Evolutionary conservation across 2,329 filamentous ascomycete species (phyloP), one percentile per base, ranked within the genome.

Genomic region (Grosmannia penicillata): DNA sequence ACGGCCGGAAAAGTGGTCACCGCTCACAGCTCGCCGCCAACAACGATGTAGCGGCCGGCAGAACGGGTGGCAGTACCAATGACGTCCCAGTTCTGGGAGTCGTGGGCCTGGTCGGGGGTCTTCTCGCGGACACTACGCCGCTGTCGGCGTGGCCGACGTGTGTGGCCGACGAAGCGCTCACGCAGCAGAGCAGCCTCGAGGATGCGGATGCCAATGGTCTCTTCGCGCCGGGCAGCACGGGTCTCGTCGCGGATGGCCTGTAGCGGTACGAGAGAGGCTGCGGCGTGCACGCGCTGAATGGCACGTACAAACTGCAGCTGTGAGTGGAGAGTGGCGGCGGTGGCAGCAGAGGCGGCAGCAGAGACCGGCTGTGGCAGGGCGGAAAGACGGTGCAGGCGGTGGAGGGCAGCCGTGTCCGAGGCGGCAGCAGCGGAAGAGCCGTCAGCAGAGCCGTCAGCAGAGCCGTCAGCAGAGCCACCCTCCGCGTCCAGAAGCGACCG

Each of bases 241-340:
- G 82, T 82, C 61, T 91, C 87, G 54, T 96, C 89, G 38, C 84
- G 75, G 41, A 96, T 79, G 32, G 79, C 78, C 36, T 73, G 68
- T 31, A 98, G 60, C 0, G 91, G 87, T 40, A n/a, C n/a, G n/a
- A 75, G 67, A 0, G 95, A 65, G 4, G 70, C 75, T 0, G 66
- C 59, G 1, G 84, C 87, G 55, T 93, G 72, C 35, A 94, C 78
- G 32, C 68, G 63, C 52, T 93, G 87, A 17, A 96, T 77, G 45
- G 85, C 75, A 44, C 74, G 77, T n/a, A 96, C 86, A 53, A 98
- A 98, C 51, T 82, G 79, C 0, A 98, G 71, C 54, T 98, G 91
- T 24, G 81, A 75, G 37, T 78, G 70, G 2, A 98, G 68, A 1
- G 79, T 87, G 18, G 69, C 54, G 4, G 93, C 68, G 73, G 94